Evolutionary conservation across 2,329 filamentous ascomycete species (phyloP), one percentile per base, ranked within the genome.

Genomic region (Tolypocladium guangdongense): DNA sequence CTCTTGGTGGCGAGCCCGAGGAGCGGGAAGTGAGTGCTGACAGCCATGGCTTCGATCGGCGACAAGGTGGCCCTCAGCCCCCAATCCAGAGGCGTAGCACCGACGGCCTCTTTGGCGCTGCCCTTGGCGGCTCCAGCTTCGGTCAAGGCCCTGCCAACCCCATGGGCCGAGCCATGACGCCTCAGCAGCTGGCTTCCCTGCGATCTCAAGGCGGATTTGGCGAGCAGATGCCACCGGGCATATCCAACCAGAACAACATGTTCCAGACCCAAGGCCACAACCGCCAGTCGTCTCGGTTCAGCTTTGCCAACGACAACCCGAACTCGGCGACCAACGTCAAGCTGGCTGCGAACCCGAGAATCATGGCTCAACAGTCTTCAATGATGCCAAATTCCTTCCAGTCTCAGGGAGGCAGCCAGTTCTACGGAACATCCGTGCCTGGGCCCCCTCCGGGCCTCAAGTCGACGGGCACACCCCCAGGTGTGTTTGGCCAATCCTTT

Each of bases 381-480:
- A 93, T 91, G 86, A 89, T 92, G 84, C 87, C 86, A 49, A 78
- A 77, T 48, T 68, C 77, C 12, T 80, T 81, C 64, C 82, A 84
- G 60, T 73, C 75, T 41, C 80, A 83, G 61, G 69, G 82, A 68
- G 69, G 78, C 59, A 82, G 78, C 58, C 87, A 88, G 58, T 93
- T 90, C 66, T 96, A 93, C 68, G 82, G 85, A 49, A 85, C 83
- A 52, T 88, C 88, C 11, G 90, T 96, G 64, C 90, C 95, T 63
- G 92, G 91, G 4, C 93, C 95, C 32, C 93, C 93, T 55, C 95
- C 93, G 0, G 93, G 93, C 11, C 77, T 99, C 32, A 99, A 99
- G 73, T 95, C 92, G 24, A 91, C 91, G 2, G 90, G 90, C 43
- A 97, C 92, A 20, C 92, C 93, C 54, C 92, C 93, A 18, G 90